Base-by-base conservation (phyloP, 768 basidiomycete genomes). In the Panaeolus papilionaceus region DNA sequence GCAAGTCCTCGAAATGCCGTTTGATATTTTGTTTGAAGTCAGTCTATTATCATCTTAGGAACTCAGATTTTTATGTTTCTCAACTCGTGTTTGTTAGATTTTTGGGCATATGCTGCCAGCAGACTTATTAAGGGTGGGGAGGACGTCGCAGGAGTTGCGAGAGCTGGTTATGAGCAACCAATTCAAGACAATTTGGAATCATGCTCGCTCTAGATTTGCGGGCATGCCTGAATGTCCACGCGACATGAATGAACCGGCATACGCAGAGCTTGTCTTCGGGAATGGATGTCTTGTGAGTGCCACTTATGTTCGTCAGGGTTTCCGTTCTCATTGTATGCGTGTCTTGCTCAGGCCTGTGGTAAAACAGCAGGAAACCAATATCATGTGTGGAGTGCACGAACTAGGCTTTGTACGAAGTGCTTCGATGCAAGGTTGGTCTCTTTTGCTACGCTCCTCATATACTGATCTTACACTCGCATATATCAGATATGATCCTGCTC, bases 21-120 rank as follows among this genome's bases (percentile, higher is more conserved):
- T 76, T n/a, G 77, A 79, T 58, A 70, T 79, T 20, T 63, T 79
- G 10, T 74, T 73, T 18, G 78, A 78, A 69, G 78, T 76, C 33
- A 14, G 64, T 49, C 23, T 26, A 14, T 14, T 28, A 23, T 26
- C 0, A 11, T 23, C 18, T 26, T 33, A 23, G 3, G 9, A 26
- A 7, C 3, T 47, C 37, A 26, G 45, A 4, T 38, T 67, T 12
- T 39, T 26, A 23, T n/a, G 39, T 49, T 42, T 58, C 58, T 9
- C 38, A 20, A 20, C 16, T 26, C 62, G 28, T 33, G 47, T n/a
- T 45, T 68, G 33, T 51, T 11, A 73, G 72, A 70, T 73, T 26
- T 71, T 72, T 39, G 51, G 54, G 20, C 65, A 68, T 16, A 63
- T 73, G 12, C 23, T 45, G 26, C 68, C 70, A 16, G 37, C 54